Percentiles rank a stretch among this genome's conserved stretches.
phyloP scores from a whole-genome alignment of 2,329 filamentous ascomycete species.

The Xylaria digitata region DNA sequence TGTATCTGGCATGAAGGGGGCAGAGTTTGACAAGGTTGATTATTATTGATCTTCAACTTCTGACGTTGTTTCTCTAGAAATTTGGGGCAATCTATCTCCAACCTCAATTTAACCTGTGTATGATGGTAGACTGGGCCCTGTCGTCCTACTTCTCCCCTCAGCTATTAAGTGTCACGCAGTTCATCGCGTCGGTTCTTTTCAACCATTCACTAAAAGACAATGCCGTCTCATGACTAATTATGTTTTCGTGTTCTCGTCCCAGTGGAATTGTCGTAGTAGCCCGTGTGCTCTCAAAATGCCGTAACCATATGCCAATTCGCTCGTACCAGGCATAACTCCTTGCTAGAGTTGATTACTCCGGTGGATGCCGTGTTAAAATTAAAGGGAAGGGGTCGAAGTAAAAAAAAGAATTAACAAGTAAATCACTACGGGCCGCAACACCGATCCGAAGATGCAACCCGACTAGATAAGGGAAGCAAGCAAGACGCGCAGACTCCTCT shows the following conservation, averaged over 20 bases:
- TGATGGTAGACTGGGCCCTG: slow-evolving; percentile 20
- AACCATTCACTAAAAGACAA: slow-evolving; percentile 16
- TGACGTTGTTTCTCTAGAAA: slow-evolving; percentile 21
- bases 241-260: slow-evolving; percentile 35
- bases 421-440: slow-evolving; percentile 36
- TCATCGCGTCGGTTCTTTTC: slow-evolving; percentile 19
- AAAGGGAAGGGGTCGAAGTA: slow-evolving; percentile 22
- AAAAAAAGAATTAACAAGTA: slow-evolving; percentile 11
- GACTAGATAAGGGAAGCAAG: slow-evolving; percentile 41
- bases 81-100: slow-evolving; percentile 28
- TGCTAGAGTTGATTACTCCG: slow-evolving; percentile 18
- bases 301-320: slow-evolving; percentile 24
- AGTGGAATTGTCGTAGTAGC: slow-evolving; percentile 19
- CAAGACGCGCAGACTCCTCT: slow-evolving; percentile 43
- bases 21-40: slow-evolving; percentile 13
- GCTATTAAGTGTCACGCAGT: slow-evolving; percentile 29
- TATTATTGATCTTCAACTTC: slow-evolving; percentile 12
- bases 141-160: slow-evolving; percentile 7
- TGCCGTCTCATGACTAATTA: slow-evolving; percentile 24
- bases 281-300: slow-evolving; percentile 21
- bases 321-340: slow-evolving; percentile 21
- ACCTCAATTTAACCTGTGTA: slow-evolving; percentile 34
- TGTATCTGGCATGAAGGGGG: slow-evolving; percentile 1
- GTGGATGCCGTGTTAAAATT: slow-evolving; percentile 17
- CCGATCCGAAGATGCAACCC: slow-evolving; percentile 39